phyloP scores from a whole-genome alignment of 441 rosid genomes.

The Hypseocharis bilobata region DNA sequence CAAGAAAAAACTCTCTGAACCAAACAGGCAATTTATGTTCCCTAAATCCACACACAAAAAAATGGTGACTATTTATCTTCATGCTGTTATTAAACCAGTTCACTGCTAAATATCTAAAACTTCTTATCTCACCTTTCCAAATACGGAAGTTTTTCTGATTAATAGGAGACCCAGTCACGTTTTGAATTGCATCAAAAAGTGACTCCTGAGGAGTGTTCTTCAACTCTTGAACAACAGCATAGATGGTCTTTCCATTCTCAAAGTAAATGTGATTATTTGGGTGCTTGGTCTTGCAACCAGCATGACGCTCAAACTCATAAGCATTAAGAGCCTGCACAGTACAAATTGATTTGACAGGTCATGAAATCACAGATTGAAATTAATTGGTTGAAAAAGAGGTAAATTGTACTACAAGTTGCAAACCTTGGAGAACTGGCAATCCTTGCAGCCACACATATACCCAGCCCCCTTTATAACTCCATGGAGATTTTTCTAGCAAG shows the following conservation, averaged over 20 bases:
- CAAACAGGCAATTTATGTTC: not conserved
- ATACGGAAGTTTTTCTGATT: conserved; percentile 58
- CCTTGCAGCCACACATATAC: conserved; percentile 61
- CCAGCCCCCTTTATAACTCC: conserved; percentile 67
- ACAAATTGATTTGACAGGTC: conserved; percentile 17
- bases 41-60: too few species aligned
- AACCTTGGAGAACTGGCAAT: conserved; percentile 54
- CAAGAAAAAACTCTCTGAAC: not conserved
- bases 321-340: conserved; percentile 50
- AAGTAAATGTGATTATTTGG: conserved; percentile 72
- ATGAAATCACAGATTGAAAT: conserved; percentile 6
- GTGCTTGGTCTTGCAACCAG: conserved; percentile 70
- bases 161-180: conserved; percentile 53
- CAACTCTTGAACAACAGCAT: conserved; percentile 62
- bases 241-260: conserved; percentile 67
- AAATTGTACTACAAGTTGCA: conserved; percentile 5
- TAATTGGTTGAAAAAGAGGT: not conserved
- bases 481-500: conserved; percentile 44
- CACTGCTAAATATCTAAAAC: not conserved
- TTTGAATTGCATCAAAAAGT: conserved; percentile 52
- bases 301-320: conserved; percentile 68
- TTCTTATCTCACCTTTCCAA: conserved; percentile 55
- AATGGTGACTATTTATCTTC: not conserved
- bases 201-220: conserved; percentile 51
- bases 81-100: not conserved